Evolutionary conservation across 164 flowering plant genomes (phyloP).

Genomic region (Macadamia tetraphylla): DNA sequence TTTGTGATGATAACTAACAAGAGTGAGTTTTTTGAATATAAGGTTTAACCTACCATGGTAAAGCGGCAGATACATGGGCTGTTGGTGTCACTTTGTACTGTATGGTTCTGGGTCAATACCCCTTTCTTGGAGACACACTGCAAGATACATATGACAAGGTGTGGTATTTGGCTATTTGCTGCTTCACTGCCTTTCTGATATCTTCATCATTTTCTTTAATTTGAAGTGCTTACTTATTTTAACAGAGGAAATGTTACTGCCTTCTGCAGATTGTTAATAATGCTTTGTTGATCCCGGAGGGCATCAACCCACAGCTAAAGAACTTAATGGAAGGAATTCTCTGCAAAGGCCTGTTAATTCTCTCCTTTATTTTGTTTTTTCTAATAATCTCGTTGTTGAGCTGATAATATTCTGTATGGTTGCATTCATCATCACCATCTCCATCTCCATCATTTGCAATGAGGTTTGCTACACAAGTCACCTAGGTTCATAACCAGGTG

Average conservation of each 20-base stretch:
- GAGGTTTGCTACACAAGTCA: too few relatives aligned
- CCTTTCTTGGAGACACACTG: slow-evolving; percentile 85
- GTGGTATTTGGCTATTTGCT: slow-evolving; percentile 21
- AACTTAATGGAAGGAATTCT: slow-evolving; percentile 71
- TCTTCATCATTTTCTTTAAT: neutral
- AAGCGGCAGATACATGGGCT: slow-evolving; percentile 96
- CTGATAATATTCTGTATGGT: neutral
- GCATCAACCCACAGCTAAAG: slow-evolving; percentile 50
- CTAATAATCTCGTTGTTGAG: neutral
- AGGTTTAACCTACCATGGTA: slow-evolving; percentile 87
- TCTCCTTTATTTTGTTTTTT: neutral
- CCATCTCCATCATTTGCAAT: neutral
- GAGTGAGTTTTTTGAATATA: slow-evolving; percentile 9
- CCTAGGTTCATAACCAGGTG: too few relatives aligned
- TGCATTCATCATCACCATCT: neutral
- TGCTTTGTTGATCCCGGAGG: slow-evolving; percentile 49
- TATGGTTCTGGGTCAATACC: slow-evolving; percentile 73
- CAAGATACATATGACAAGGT: slow-evolving; percentile 96
- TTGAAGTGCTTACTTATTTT: too few relatives aligned
- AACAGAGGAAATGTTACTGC: too few relatives aligned
- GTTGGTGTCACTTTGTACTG: slow-evolving; percentile 85
- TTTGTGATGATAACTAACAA: neutral
- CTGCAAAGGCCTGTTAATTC: slow-evolving; percentile 62
- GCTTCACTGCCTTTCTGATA: neutral
- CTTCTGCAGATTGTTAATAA: slow-evolving; percentile 68